phyloP scores from a whole-genome alignment of 2,329 filamentous ascomycete genomes.

The Cytospora piceae region DNA sequence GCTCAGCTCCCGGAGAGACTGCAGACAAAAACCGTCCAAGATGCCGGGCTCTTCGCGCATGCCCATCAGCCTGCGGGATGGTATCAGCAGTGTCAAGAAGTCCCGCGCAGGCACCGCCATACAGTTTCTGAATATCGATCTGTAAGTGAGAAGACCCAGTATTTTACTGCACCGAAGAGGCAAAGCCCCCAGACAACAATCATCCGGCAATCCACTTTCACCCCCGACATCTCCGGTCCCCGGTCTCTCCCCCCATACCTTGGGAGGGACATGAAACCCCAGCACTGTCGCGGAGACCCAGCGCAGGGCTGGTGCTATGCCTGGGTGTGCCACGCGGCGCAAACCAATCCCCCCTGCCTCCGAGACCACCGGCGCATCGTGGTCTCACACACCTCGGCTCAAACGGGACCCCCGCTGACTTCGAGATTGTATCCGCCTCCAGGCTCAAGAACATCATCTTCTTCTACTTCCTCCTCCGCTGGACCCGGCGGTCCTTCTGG shows the following conservation, averaged over 20 bases:
- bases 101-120: constrained; percentile 59
- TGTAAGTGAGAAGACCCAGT: constrained; percentile 54
- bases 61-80: constrained; percentile 71
- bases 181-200: neutral
- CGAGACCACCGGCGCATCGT: neutral
- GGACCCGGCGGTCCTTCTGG: constrained; percentile 78
- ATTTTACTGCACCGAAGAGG: constrained; percentile 1
- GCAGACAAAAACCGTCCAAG: neutral
- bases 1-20: constrained; percentile 5
- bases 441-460: constrained; percentile 88
- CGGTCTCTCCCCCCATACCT: neutral
- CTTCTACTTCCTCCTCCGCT: constrained; percentile 82
- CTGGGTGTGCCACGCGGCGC: neutral
- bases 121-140: constrained; percentile 66
- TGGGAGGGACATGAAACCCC: too few species aligned
- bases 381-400: neutral
- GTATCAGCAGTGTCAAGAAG: constrained; percentile 64
- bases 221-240: neutral
- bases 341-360: neutral
- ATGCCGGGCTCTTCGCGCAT: constrained; percentile 73
- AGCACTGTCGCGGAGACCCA: too few species aligned
- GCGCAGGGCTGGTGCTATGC: too few species aligned
- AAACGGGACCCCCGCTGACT: constrained; percentile 1
- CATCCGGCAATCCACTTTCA: too few species aligned
- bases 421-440: neutral